A percentile compares a stretch with the other conserved stretches of the same genome.
phyloP scores from a whole-genome alignment of 495 filamentous ascomycete genomes.

The Amorphotheca resinae region DNA sequence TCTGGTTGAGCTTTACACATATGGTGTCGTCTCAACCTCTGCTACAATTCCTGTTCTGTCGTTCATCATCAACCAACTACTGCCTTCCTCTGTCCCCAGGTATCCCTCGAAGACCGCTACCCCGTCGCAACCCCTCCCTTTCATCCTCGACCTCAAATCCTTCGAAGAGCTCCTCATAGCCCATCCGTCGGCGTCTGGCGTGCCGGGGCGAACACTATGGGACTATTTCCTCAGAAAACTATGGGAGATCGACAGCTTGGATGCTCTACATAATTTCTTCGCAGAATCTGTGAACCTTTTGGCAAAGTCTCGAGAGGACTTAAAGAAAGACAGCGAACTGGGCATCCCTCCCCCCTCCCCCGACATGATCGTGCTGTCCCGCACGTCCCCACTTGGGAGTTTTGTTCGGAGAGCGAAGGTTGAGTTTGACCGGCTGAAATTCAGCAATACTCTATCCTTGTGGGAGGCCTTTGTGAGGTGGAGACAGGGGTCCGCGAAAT shows the following conservation, averaged over 20 bases:
- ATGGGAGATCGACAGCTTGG: constrained; percentile 72
- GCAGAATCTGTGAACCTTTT: constrained; percentile 42
- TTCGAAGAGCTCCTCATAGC: constrained; percentile 51
- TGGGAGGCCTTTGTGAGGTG: constrained; percentile 75
- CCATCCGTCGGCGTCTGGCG: constrained; percentile 44
- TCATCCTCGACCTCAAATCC: constrained; percentile 49
- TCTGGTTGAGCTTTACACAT: constrained; percentile 68
- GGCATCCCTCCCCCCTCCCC: constrained; percentile 32
- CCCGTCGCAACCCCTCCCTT: constrained; percentile 23
- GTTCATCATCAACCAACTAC: constrained; percentile 66
- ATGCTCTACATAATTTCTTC: constrained; percentile 66
- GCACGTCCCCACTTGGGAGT: constrained; percentile 70
- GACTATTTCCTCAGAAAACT: constrained; percentile 73
- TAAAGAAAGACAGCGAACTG: constrained; percentile 36
- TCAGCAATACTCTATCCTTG: constrained; percentile 58
- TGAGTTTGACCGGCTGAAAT: constrained; percentile 71
- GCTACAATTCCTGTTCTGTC: constrained; percentile 74
- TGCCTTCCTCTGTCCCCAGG: constrained; percentile 31
- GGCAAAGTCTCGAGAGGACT: constrained; percentile 47
- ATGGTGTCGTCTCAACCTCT: constrained; percentile 57
- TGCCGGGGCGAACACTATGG: constrained; percentile 72
- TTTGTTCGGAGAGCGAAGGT: constrained; percentile 67
- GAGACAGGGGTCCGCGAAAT: constrained; percentile 55
- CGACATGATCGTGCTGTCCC: constrained; percentile 39
- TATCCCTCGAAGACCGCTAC: constrained; percentile 6